Percentiles rank a stretch among this genome's conserved stretches.
Evolutionary conservation across 2,329 filamentous ascomycete genomes (phyloP).

Genomic region (Gnomoniopsis sp.): DNA sequence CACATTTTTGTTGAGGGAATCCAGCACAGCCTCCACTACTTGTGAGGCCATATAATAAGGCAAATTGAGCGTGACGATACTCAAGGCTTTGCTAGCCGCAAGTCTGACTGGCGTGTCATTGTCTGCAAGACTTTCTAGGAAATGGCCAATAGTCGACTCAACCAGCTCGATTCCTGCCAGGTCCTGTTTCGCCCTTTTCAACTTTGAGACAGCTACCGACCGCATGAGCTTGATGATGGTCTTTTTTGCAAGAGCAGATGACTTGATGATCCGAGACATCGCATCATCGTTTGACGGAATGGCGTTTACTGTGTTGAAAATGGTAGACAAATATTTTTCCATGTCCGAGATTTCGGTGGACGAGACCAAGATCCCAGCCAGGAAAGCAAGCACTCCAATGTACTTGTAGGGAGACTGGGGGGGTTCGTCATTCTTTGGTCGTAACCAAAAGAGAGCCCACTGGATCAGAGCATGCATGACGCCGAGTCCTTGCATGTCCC

Average conservation of each 20-base stretch:
- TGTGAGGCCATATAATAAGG: slow-evolving; percentile 78
- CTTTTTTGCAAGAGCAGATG: slow-evolving; percentile 78
- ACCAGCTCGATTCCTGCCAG: slow-evolving; percentile 53
- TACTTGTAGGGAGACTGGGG: slow-evolving; percentile 65
- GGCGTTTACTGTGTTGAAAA: slow-evolving; percentile 63
- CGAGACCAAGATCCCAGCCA: slow-evolving; percentile 67
- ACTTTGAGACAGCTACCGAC: slow-evolving; percentile 64
- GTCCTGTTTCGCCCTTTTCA: slow-evolving; percentile 48
- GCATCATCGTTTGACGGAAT: slow-evolving; percentile 40
- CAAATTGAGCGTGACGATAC: slow-evolving; percentile 78
- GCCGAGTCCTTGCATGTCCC: slow-evolving; percentile 80
- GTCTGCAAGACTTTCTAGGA: slow-evolving; percentile 76
- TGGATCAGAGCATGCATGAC: slow-evolving; percentile 65
- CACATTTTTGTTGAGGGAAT: slow-evolving; percentile 59
- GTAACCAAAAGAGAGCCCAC: slow-evolving; percentile 66
- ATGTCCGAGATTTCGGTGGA: slow-evolving; percentile 74
- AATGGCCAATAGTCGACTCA: slow-evolving; percentile 77
- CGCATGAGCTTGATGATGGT: slow-evolving; percentile 81
- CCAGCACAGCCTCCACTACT: slow-evolving; percentile 82
- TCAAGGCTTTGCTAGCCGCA: slow-evolving; percentile 88
- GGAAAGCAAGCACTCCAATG: slow-evolving; percentile 75
- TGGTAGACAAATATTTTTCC: slow-evolving; percentile 58
- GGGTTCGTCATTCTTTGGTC: slow-evolving; percentile 34
- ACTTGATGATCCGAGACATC: slow-evolving; percentile 52
- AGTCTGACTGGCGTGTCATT: slow-evolving; percentile 88